Evolutionary conservation across 805 yeast genomes (phyloP).

Genomic region (Saccharomyces paradoxus): DNA sequence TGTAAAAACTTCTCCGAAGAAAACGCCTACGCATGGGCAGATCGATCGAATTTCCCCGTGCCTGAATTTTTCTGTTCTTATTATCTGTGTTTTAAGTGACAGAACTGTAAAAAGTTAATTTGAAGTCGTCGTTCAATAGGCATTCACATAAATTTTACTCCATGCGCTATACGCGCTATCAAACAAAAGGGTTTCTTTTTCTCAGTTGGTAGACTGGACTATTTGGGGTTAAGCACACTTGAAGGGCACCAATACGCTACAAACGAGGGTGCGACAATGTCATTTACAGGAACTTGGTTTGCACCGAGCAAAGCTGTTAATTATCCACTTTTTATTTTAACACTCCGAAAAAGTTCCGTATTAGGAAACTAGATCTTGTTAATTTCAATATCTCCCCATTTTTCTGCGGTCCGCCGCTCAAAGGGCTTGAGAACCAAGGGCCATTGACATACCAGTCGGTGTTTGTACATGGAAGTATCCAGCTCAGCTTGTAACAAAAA

Average conservation of each 20-base stretch:
- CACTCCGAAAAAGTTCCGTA: not conserved
- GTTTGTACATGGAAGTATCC: not conserved
- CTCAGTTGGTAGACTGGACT: not conserved
- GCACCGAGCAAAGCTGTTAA: not conserved
- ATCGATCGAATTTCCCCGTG: not conserved
- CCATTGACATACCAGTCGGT: not conserved
- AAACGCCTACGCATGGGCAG: not conserved
- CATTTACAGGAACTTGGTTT: not conserved
- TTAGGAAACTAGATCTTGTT: not conserved
- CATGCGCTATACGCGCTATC: not conserved
- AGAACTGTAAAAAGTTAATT: not conserved
- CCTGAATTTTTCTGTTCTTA: not conserved
- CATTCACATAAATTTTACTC: not conserved
- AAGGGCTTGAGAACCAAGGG: not conserved
- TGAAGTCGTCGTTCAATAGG: not conserved
- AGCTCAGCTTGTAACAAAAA: not conserved
- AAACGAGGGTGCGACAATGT: not conserved
- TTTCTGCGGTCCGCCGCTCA: not conserved
- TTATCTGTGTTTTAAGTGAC: not conserved
- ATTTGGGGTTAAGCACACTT: not conserved
- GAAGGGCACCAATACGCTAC: not conserved
- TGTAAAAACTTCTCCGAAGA: not conserved
- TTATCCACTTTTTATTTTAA: not conserved
- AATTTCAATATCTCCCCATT: not conserved
- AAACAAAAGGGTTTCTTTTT: not conserved